Evolutionary conservation across 2,329 filamentous ascomycete species (phyloP), one percentile per base, ranked within the genome.

Genomic region (Fusarium xylarioides): DNA sequence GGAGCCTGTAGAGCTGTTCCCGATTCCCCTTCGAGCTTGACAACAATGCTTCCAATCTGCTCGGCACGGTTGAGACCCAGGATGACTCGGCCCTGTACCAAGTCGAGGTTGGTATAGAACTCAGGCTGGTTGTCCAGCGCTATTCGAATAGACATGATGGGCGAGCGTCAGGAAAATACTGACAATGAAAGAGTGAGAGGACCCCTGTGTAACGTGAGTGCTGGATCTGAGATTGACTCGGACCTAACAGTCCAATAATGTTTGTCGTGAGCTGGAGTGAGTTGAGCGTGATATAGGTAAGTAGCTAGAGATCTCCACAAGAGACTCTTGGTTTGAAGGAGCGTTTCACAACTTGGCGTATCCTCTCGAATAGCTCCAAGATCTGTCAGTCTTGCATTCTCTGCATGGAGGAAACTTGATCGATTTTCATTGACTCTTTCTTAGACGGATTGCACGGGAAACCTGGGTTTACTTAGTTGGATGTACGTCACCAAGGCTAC

Each of bases 11-110:
- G 82, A 47, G 91, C 87, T 10, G 93, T 95, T 70, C 87, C 88
- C 53, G 91, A 91, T 82, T 96, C 93, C 74, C 93, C 93, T 79
- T 96, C 93, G 37, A 96, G 89, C 84, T 96, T 96, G 78, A 95
- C 93, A 42, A 94, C 86, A 71, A 96, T 91, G 58, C 90, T 92
- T 54, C 90, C 89, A 55, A 95, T 87, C 63, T 88, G 86, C 80
- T 95, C 93, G 60, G 92, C 83, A 72, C 91, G 92, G 57, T 88
- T 90, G 71, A 91, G 82, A 26, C 77, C 80, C 35, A 92, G 81
- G 55, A 90, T 78, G 34, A 91, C 82, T 66, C 87, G 86, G 60
- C 93, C 93, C 35, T 85, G 87, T 67, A 96, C 88, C 69, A 88
- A 84, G 81, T 95, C 93, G 76, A 95, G 90, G 79, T 95, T 95